Percentiles rank a stretch among this genome's conserved stretches.
phyloP scores from a whole-genome alignment of 2,329 filamentous ascomycete genomes.

The Neonectria neomacrospora region DNA sequence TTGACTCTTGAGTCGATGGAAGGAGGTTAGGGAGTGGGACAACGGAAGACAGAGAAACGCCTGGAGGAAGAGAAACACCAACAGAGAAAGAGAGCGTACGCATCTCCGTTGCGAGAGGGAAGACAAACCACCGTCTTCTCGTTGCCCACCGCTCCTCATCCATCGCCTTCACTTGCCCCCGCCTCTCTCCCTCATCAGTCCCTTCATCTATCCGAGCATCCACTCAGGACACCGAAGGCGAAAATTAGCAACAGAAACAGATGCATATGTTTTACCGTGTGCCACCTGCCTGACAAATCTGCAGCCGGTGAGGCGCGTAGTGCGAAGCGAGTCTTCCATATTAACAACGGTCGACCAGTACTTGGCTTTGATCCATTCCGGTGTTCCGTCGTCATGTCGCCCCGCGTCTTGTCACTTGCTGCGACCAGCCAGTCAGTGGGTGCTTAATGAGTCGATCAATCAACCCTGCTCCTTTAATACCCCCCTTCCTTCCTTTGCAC shows the following conservation, averaged over 20 bases:
- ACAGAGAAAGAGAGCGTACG: background rate
- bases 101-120: background rate
- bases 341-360: constrained; percentile 35
- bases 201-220: constrained; percentile 22
- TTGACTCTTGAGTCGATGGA: background rate
- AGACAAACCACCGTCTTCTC: background rate
- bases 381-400: constrained; percentile 19
- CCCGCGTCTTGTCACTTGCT: constrained; percentile 19
- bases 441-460: constrained; percentile 11
- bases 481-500: background rate
- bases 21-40: background rate
- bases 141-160: background rate
- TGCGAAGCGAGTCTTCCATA: constrained; percentile 35
- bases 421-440: constrained; percentile 14
- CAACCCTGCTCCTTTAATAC: background rate
- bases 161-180: constrained; percentile 23
- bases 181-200: constrained; percentile 13
- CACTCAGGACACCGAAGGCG: constrained; percentile 23
- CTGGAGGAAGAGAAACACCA: background rate
- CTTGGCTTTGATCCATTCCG: constrained; percentile 23
- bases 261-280: constrained; percentile 39
- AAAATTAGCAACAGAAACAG: constrained; percentile 32
- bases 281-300: constrained; percentile 41
- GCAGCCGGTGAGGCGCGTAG: constrained; percentile 33
- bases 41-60: background rate